Base-by-base conservation (phyloP, 352 stramenopile genomes). In the Saprolegnia diclina region DNA sequence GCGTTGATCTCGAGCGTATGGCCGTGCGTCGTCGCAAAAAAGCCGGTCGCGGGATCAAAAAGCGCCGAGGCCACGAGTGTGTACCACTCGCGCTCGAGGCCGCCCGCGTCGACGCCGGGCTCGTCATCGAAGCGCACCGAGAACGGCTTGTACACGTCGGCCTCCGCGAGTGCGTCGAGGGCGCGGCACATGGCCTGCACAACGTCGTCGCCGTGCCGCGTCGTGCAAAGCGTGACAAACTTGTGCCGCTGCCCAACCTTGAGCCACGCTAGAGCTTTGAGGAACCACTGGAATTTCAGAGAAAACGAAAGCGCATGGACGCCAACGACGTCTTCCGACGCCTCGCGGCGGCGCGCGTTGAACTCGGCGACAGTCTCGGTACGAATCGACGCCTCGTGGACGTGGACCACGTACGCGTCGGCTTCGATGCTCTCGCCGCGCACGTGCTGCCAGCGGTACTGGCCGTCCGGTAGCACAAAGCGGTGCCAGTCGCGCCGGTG, bases 51-150 rank as follows among this genome's bases (percentile, higher is more conserved):
- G 0, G 86, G 87, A 57, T 92, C 84, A 22, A 97, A 96, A 2
- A 97, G 66, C 67, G 91, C 85, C 0, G 73, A 71, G 64, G 91
- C 89, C n/a, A 96, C 72, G 11, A 96, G 74, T 26, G 79, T 91
- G 71, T 95, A 96, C 90, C 90, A 97, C 73, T 96, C 90, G 22
- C 90, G 83, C 80, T 96, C 92, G 24, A 97, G 79, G 6, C 88
- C 90, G 35, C 90, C 90, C 18, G 89, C 90, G 72, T 97, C 90
- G 42, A 97, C 71, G 1, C 78, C 90, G 0, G 87, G 86, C 64
- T 97, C 88, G 19, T 85, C 87, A 5, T 84, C 80, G 68, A 97
- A 97, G 42, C 92, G 81, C 18, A 95, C 84, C 18, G 80, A 77
- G 83, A 84, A 90, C 7, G 86, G 81, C 65, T 94, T 81, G 19